Evolutionary conservation across 2,329 filamentous ascomycete species (phyloP), one percentile per base, ranked within the genome.

Genomic region (Aspergillus luchuensis): DNA sequence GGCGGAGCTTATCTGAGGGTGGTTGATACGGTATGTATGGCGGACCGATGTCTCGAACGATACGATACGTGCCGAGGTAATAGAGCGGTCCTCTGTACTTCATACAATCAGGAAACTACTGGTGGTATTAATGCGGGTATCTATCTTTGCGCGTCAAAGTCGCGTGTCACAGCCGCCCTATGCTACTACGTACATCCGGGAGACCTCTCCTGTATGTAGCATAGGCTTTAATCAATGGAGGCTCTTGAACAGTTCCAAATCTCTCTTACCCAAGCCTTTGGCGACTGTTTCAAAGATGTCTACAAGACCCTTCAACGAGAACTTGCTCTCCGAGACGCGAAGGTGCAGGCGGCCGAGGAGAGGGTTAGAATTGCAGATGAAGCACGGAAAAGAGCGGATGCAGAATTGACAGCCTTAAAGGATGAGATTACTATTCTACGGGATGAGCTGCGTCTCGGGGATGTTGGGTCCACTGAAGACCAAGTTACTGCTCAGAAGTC

Each of bases 241-340:
- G 56, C 68, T 28, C 51, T 77, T 23, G 70, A 69, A 52, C 64
- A 67, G 13, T 67, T 76, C 33, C 73, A 74, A 48, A 55, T 56
- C 41, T 72, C 72, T 51, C 59, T 76, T 50, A 55, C 68, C 25
- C 65, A 72, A 33, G 56, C 63, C 21, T 71, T 71, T 52, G 69
- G 74, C 28, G 57, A 58, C 8, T 66, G 66, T 5, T 73, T 77
- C 48, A 62, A 70, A 30, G 61, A 69, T 59, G 73, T 71, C 17
- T 72, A 72, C 53, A 61, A 57, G 45, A 59, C 67, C 8, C 51
- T 75, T 43, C 62, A 69, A 58, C 62, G 61, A 13, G 61, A 72
- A 57, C 56, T 74, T 51, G 55, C 61, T 55, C 48, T 49, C 41
- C 65, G 63, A 38, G 67, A 74, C 48, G 61, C 63, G 53, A 61